Base-by-base conservation (phyloP, 495 filamentous ascomycete species). In the Clavariopsis aquatica region DNA sequence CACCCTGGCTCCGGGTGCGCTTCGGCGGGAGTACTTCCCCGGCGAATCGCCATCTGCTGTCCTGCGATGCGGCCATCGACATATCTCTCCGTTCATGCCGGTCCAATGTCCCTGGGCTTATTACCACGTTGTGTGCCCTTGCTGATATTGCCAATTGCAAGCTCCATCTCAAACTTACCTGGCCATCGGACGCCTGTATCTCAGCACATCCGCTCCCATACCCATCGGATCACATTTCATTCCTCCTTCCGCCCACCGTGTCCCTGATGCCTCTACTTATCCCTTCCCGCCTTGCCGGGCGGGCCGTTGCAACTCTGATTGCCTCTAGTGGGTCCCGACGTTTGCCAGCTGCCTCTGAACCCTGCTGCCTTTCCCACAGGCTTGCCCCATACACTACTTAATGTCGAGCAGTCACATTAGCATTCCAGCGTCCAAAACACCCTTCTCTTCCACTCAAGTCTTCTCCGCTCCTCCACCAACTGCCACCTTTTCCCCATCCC, bases 231-330 rank as follows among this genome's bases (percentile, higher is more conserved):
- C 53, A 60, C 43, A 45, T 13, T 43, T 41, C 60, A 64, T 60
- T 64, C 66, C 60, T 41, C 28, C 31, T 36, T 36, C 53, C 46
- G 28, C 19, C 52, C 59, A 53, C 29, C 24, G 46, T 65, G 56
- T 59, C 45, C 24, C 36, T 12, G 63, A 20, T 26, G 8, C 27
- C 46, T 46, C 49, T 59, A 22, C 51, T 12, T 51, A 54, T 29
- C 15, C 13, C 46, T 34, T 62, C 57, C 66, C 66, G 66, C 61
- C 66, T 64, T 56, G 56, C 66, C 66, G 60, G 13, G 15, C 66
- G 66, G 61, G 23, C 61, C 66, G 66, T 65, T 65, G 60, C 55
- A 27, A 57, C 46, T 49, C 28, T 65, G 60, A 64, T 69, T 69
- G 61, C 36, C 41, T 52, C 24, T 52, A 45, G 52, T 46, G 47